These are phyloP conservation scores for Leucocoprinus leucothites DNA, from an alignment of 768 basidiomycete species.

Conservation along the genomic window DNA sequence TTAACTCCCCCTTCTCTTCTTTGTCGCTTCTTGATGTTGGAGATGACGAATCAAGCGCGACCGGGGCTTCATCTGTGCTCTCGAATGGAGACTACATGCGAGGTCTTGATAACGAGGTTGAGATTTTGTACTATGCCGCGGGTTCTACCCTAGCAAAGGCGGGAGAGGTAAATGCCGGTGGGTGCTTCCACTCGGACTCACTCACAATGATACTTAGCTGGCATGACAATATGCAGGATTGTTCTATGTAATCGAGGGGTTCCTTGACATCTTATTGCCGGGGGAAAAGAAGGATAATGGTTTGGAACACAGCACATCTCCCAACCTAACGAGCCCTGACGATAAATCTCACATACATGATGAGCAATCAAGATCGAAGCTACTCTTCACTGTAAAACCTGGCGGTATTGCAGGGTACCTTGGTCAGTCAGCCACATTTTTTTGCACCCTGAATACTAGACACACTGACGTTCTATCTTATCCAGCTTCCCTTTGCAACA, in stretches of 20 bases:
- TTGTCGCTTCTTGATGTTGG: slow-evolving; percentile 68
- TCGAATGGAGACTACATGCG: slow-evolving; percentile 60
- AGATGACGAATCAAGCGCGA: slow-evolving; percentile 68
- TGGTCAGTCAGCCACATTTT: slow-evolving; percentile 41
- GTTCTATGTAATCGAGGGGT: slow-evolving; percentile 95
- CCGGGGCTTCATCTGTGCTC: slow-evolving; percentile 51
- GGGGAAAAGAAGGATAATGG: slow-evolving; percentile 27
- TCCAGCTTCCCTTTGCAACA: slow-evolving; percentile 83
- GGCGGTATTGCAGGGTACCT: slow-evolving; percentile 98
- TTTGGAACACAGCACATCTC: slow-evolving; percentile 18
- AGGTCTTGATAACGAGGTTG: slow-evolving; percentile 94
- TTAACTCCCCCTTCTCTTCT: slow-evolving; percentile 69
- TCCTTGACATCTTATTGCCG: slow-evolving; percentile 87
- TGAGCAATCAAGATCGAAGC: slow-evolving; percentile 51
- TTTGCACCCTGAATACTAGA: neutral
- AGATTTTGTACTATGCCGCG: slow-evolving; percentile 89
- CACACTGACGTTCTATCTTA: slow-evolving; percentile 3
- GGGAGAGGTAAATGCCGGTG: slow-evolving; percentile 86
- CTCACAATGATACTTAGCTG: neutral
- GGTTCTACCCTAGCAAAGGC: slow-evolving; percentile 85
- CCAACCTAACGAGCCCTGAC: slow-evolving; percentile 16
- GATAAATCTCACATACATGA: slow-evolving; percentile 21
- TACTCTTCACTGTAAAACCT: slow-evolving; percentile 92
- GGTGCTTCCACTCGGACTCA: slow-evolving; percentile 8
- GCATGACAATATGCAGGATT: slow-evolving; percentile 47